Evolutionary conservation across 306 rosid species (phyloP), one percentile per base, ranked within the genome.

Genomic region (Vicia sativa): DNA sequence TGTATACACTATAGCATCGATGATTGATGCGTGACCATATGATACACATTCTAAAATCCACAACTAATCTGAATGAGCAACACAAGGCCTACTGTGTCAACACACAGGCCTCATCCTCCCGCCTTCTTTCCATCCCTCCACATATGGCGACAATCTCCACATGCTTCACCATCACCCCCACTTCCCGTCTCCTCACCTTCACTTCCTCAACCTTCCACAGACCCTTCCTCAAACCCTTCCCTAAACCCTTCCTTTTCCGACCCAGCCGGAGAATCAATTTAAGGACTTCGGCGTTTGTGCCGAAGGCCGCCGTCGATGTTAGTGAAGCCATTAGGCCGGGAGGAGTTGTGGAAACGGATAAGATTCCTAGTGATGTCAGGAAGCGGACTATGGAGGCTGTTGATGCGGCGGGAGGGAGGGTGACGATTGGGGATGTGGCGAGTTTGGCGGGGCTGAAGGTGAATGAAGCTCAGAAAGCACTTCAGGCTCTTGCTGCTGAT

Each of bases 361-460:
- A 81, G 62, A 7, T 93, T 49, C 81, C 95, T 11, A 69, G 86
- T 9, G 87, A 93, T 73, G 92, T 90, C 57, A 87, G 99, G 58
- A 93, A 93, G 83, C 81, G 96, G 62, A 78, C 99, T 26, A 88
- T 90, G 99, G 99, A 93, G 21, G 97, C 96, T 0, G 91, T 93
- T 42, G 96, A 90, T 72, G 63, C 82, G 1, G 87, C 72, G 28
- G 97, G 96, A 19, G 95, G 97, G 28, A 88, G 95, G 67, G 96
- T 93, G 0, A 93, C 97, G 46, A 53, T 90, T 25, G 97, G 99
- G 9, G 99, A 93, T 50, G 97, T 93, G 48, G 90, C 96, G 1
- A 81, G 99, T 55, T 76, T 82, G 28, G 96, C 97, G 67, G 99
- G 99, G 11, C 87, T 90, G 9, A 87, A 87, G 78, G 71, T 93